A percentile compares a stretch with the other conserved stretches of the same genome.
Evolutionary conservation across 306 rosid species (phyloP).

Genomic region (Gleditsia sinensis): DNA sequence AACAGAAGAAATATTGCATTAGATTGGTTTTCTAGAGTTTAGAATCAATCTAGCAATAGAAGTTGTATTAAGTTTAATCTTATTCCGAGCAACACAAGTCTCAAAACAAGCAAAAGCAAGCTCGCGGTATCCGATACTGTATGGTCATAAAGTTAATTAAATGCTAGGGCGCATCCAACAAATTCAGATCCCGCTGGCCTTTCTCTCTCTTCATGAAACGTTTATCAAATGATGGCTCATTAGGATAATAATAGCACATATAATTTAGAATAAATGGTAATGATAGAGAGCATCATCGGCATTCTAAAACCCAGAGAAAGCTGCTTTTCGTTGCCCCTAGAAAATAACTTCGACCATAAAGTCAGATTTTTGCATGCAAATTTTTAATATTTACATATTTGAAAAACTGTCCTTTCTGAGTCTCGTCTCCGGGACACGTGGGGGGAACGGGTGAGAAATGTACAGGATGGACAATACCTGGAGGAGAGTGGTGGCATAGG

Average conservation of each 20-base stretch:
- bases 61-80: not conserved
- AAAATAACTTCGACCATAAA: not conserved
- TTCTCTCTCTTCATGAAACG: not conserved
- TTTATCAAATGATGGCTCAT: not conserved
- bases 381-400: not conserved
- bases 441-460: not conserved
- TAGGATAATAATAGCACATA: not conserved
- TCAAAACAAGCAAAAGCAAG: not conserved
- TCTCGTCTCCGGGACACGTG: not conserved
- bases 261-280: not conserved
- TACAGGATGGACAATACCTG: conserved; percentile 41
- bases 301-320: not conserved
- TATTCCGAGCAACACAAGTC: not conserved
- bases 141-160: not conserved
- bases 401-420: no score
- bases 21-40: not conserved
- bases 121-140: not conserved
- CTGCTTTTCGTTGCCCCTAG: not conserved
- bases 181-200: not conserved
- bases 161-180: not conserved
- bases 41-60: not conserved
- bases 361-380: not conserved
- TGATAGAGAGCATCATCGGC: not conserved
- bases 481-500: conserved; percentile 91
- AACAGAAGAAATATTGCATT: not conserved